These are phyloP conservation scores for Gossypium raimondii DNA, from an alignment of 345 rosid species.

Conservation along the genomic window DNA sequence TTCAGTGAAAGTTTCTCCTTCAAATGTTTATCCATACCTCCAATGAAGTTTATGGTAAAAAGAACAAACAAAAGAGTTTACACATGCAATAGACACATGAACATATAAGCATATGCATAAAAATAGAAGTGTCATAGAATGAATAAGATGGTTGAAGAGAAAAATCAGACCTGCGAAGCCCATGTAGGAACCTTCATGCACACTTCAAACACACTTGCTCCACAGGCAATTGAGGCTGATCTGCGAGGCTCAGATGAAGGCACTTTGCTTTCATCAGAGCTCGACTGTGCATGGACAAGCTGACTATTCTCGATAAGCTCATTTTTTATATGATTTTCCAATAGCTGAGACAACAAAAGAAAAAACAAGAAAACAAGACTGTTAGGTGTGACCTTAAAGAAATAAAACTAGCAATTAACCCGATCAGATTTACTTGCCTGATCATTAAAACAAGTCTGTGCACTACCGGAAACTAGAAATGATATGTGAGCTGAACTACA, in stretches of 20 bases:
- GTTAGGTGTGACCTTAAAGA: constrained; percentile 4
- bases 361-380: neutral
- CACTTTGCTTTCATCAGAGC: constrained; percentile 48
- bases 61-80: neutral
- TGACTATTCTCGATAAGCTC: constrained; percentile 78
- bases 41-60: neutral
- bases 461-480: constrained; percentile 93
- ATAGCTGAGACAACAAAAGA: constrained; percentile 49
- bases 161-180: constrained; percentile 83
- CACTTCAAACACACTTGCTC: constrained; percentile 93
- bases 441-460: constrained; percentile 96
- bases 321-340: constrained; percentile 94
- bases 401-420: constrained; percentile 1
- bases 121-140: neutral
- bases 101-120: neutral
- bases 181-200: constrained; percentile 89
- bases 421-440: constrained; percentile 55
- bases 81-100: neutral
- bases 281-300: constrained; percentile 61
- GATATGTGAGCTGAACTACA: constrained; percentile 88
- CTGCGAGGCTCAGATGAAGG: constrained; percentile 70
- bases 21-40: neutral
- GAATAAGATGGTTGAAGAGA: constrained; percentile 3
- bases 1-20: neutral
- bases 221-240: constrained; percentile 91